phyloP scores from a whole-genome alignment of 2,329 filamentous ascomycete species.

The Harringtonia lauricola region DNA sequence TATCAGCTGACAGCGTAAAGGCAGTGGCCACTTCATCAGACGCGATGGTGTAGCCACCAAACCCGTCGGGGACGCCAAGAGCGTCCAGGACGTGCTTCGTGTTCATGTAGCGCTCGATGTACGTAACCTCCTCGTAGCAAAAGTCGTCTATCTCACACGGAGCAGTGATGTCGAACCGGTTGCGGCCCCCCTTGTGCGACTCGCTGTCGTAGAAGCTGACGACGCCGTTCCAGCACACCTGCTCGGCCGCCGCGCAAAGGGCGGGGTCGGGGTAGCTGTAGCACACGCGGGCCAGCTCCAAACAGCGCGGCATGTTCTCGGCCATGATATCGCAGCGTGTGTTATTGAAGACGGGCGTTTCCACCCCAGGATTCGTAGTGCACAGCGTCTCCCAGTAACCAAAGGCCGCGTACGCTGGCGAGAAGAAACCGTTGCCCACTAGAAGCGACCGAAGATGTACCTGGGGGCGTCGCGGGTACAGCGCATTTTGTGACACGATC shows the following conservation, averaged over 20 bases:
- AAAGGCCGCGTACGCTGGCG: slow-evolving; percentile 39
- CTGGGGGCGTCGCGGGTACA: slow-evolving; percentile 24
- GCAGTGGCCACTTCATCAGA: slow-evolving; percentile 30
- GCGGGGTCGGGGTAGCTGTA: slow-evolving; percentile 35
- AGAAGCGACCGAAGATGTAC: slow-evolving; percentile 42
- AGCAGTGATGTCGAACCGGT: slow-evolving; percentile 5
- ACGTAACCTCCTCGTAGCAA: slow-evolving; percentile 50
- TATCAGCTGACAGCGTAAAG: slow-evolving; percentile 37
- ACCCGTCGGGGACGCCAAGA: slow-evolving; percentile 35
- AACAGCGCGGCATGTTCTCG: slow-evolving; percentile 9
- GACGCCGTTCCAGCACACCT: slow-evolving; percentile 42
- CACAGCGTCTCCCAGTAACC: slow-evolving; percentile 41
- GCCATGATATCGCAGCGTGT: slow-evolving; percentile 7
- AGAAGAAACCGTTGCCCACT: slow-evolving; percentile 39
- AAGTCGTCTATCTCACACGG: slow-evolving; percentile 1
- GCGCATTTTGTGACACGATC: slow-evolving; percentile 36
- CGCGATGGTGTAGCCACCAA: slow-evolving; percentile 38
- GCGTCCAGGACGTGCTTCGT: slow-evolving; percentile 39
- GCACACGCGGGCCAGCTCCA: slow-evolving; percentile 45
- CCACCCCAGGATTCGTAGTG: slow-evolving; percentile 37
- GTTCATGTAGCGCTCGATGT: slow-evolving; percentile 46
- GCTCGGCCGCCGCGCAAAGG: slow-evolving; percentile 41
- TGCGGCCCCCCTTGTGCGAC: slow-evolving; percentile 21
- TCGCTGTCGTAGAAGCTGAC: slow-evolving; percentile 38
- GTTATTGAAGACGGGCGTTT: slow-evolving; percentile 40